Conservation (phyloP, 441 rosid species). For the Erysimum pusillum region DNA sequence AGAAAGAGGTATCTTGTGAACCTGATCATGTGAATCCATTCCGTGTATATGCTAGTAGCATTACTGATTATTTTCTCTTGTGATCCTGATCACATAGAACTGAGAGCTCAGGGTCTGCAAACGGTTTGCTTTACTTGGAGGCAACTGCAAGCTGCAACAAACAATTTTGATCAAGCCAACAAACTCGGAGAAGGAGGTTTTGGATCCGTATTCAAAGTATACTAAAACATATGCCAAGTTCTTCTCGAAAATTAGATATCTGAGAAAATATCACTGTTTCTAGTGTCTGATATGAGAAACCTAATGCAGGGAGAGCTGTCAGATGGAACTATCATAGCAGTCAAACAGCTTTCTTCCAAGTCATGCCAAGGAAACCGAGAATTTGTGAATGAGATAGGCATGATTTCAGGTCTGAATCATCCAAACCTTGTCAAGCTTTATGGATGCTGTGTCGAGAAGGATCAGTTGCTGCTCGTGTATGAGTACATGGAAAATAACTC, state of each 20-base stretch:
- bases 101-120: conserved; percentile 34
- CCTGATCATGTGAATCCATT: not conserved
- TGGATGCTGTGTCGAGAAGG: conserved; percentile 63
- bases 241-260: not conserved
- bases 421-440: conserved; percentile 69
- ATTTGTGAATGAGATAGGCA: conserved; percentile 76
- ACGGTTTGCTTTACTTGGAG: conserved; percentile 42
- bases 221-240: not conserved
- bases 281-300: conserved; percentile 1
- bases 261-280: not conserved
- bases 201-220: conserved; percentile 82
- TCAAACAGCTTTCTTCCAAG: conserved; percentile 77
- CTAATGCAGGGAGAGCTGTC: conserved; percentile 60
- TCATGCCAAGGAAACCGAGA: conserved; percentile 81
- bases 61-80: not conserved
- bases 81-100: conserved; percentile 9
- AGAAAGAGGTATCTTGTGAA: conserved; percentile 32
- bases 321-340: conserved; percentile 72
- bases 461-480: conserved; percentile 65
- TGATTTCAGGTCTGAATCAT: conserved; percentile 74
- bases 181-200: conserved; percentile 84
- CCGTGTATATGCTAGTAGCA: not conserved
- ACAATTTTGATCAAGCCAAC: conserved; percentile 58
- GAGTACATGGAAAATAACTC: conserved; percentile 71
- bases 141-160: conserved; percentile 65